Evolutionary conservation across 306 rosid species (phyloP), one percentile per base, ranked within the genome.

Genomic region (Hylodesmum podocarpum): DNA sequence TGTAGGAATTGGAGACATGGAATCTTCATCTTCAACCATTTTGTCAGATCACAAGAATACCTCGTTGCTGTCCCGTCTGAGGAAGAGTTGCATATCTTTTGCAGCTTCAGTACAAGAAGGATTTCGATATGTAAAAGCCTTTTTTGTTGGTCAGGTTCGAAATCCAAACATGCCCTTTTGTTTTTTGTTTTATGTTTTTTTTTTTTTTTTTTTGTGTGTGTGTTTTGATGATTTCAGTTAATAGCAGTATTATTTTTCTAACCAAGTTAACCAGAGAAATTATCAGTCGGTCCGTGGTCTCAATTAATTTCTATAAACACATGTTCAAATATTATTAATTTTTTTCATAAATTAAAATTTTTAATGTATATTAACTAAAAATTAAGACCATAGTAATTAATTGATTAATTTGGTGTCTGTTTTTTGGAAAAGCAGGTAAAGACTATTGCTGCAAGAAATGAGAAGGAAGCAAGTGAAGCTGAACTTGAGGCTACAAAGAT

Each of bases 381-480:
- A n/a, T n/a, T n/a, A n/a, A n/a, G n/a, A n/a, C n/a, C n/a, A n/a
- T n/a, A n/a, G n/a, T n/a, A n/a, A n/a, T n/a, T n/a, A n/a, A n/a
- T n/a, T n/a, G n/a, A n/a, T n/a, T n/a, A n/a, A n/a, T n/a, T 25
- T 1, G 11, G 7, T 36, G n/a, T 12, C 21, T 3, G 13, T 8
- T 54, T 0, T 15, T 2, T 49, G 39, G 47, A 41, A 61, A 65
- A 63, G 2, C 44, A 84, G 88, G 77, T 59, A 28, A 84, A 81
- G 68, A 73, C n/a, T 50, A 4, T 84, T 27, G 53, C 34, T 12
- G 88, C 85, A 40, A 81, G 51, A 63, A 84, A 78, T 65, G 86
- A 85, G 77, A 44, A 70, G 77, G 86, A 85, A 75, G 88, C 86
- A 65, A 70, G 84, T 46, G 69, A 8, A 18, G 88, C 86, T 40